phyloP scores from a whole-genome alignment of 805 yeast genomes.

The Candida ascalaphidarum region DNA sequence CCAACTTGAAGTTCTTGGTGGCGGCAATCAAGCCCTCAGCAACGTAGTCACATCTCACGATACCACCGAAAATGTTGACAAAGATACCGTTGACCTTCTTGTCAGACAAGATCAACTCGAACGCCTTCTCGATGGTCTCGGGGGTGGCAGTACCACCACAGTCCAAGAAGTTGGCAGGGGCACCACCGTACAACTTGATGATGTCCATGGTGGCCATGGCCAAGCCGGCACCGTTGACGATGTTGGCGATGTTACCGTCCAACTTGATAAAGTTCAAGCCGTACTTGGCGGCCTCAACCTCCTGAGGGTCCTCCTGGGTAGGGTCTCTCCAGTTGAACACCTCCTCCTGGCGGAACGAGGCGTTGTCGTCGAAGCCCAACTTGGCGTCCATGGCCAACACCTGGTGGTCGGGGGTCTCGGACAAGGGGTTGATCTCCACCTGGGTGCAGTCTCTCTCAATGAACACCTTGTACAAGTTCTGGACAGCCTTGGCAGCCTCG shows the following conservation, averaged over 20 bases:
- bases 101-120: slow-evolving; percentile 86
- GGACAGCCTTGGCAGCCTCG: slow-evolving; percentile 81
- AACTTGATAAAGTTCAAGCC: slow-evolving; percentile 95
- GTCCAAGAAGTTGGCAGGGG: slow-evolving; percentile 98
- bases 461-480: slow-evolving; percentile 84
- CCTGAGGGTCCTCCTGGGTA: slow-evolving; percentile 97
- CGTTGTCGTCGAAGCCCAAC: slow-evolving; percentile 96
- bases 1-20: slow-evolving; percentile 81
- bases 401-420: slow-evolving; percentile 83
- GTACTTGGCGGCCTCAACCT: slow-evolving; percentile 82
- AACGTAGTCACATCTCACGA: slow-evolving; percentile 97
- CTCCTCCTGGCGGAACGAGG: slow-evolving; percentile 89
- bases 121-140: slow-evolving; percentile 94
- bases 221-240: slow-evolving; percentile 99
- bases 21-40: slow-evolving; percentile 97
- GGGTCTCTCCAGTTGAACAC: slow-evolving; percentile 95
- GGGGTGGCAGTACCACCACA: slow-evolving; percentile 99
- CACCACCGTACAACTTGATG: slow-evolving; percentile 95
- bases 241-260: slow-evolving; percentile 97
- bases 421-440: slow-evolving; percentile 96
- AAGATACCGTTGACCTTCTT: slow-evolving; percentile 87
- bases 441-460: slow-evolving; percentile 92
- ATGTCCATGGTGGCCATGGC: slow-evolving; percentile 99
- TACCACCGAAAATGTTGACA: slow-evolving; percentile 98
- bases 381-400: slow-evolving; percentile 99